Evolutionary conservation across 768 basidiomycete genomes (phyloP), one percentile per base, ranked within the genome.

Genomic region (Lanmaoa pseudosensibilis): DNA sequence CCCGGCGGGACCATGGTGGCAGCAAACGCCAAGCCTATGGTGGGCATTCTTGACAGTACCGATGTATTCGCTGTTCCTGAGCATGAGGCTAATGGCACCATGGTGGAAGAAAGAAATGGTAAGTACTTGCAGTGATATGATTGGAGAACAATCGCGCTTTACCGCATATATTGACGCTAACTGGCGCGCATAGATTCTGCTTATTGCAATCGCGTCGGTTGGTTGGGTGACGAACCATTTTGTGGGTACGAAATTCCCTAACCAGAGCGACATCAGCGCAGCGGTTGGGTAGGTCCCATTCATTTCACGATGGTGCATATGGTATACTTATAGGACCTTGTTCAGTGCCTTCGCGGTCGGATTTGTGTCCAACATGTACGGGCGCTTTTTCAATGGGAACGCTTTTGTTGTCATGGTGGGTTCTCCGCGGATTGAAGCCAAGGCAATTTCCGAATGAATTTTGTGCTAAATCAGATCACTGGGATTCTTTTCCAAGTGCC

Each of bases 401-500:
- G 84, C 88, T 2, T 93, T 92, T 66, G 88, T 91, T 21, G 83
- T 93, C 56, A 90, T 92, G 84, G 88, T 90, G 41, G 36, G 79
- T 70, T 27, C 37, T 36, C 4, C 15, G 8, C 18, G 15, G 13
- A 39, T 32, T 15, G 27, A 41, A 37, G 13, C 39, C 21, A 25
- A 47, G 46, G 23, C 23, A 27, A 18, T 18, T 33, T 44, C 4
- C 19, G 36, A 52, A 46, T 32, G 18, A 25, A 46, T 27, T 13
- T 1, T 18, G 21, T 36, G n/a, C 15, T 27, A 8, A 30, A 36
- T 30, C 48, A 74, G 80, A 86, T 90, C 59, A 89, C 87, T 0
- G 90, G 88, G 23, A 88, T 94, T 46, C 77, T 93, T 16, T 89
- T 93, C 75, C 92, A 94, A 73, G 79, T 94, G 1, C 92, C 91